These are phyloP conservation scores for Agmasoma carcini DNA, from an alignment of 371 early-diverging fungal genomes.

Conservation along the genomic window DNA sequence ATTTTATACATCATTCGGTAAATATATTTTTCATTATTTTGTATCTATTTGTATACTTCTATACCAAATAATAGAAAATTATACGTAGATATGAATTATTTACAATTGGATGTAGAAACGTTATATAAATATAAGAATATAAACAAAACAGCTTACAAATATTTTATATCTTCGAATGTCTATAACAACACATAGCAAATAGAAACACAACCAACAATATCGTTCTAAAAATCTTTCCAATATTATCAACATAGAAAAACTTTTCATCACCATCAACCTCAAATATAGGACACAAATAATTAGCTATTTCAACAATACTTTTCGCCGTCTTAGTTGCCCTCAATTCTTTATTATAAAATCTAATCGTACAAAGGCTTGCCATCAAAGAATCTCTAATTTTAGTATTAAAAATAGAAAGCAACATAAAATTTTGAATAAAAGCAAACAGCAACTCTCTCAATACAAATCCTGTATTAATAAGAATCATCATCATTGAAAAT, in stretches of 20 bases:
- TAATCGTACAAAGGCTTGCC: no score
- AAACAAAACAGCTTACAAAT: not conserved
- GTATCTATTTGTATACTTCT: no score
- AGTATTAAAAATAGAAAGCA: no score
- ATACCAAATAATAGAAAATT: not conserved
- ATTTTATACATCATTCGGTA: constrained; percentile 1
- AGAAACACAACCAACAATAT: not conserved
- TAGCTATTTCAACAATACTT: not conserved
- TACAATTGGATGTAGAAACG: no score
- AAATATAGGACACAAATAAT: not conserved
- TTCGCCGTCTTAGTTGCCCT: not conserved
- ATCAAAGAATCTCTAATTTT: no score
- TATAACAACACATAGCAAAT: not conserved
- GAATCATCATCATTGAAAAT: no score
- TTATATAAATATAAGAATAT: constrained; percentile 3
- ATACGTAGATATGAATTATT: no score
- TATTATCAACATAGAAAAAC: not conserved
- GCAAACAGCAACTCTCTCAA: no score
- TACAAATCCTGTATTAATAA: no score
- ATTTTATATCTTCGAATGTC: constrained; percentile 4
- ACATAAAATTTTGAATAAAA: no score
- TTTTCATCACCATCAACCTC: not conserved
- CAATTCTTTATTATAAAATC: constrained; percentile 1
- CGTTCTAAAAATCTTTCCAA: not conserved
- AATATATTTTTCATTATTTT: not conserved